Conservation (phyloP, 768 basidiomycete genomes). For the Tricholomella constricta region DNA sequence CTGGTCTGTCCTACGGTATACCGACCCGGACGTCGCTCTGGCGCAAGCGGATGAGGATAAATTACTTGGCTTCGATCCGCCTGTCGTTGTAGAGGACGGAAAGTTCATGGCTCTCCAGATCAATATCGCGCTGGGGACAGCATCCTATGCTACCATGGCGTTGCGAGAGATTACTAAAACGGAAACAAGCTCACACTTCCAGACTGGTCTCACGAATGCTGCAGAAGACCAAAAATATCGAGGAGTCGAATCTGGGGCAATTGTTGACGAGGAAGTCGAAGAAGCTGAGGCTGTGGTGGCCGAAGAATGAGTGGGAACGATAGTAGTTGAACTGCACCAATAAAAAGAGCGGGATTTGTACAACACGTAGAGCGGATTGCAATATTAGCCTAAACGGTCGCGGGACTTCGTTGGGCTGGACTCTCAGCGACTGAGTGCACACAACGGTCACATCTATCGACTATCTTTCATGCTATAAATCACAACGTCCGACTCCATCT, state of each 20-base stretch:
- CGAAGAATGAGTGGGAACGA: slow-evolving; percentile 4
- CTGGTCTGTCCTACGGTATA: slow-evolving; percentile 85
- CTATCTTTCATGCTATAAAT: slow-evolving; percentile 8
- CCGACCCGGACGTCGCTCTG: slow-evolving; percentile 89
- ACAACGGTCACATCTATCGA: background rate
- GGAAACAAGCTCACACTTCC: slow-evolving; percentile 91
- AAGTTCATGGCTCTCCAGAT: slow-evolving; percentile 90
- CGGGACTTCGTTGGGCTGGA: background rate
- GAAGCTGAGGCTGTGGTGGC: slow-evolving; percentile 16
- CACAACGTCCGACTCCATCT: background rate
- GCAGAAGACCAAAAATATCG: slow-evolving; percentile 85
- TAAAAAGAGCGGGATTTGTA: background rate
- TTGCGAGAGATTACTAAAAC: slow-evolving; percentile 93
- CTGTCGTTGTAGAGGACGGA: slow-evolving; percentile 66
- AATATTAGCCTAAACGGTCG: background rate
- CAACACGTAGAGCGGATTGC: background rate
- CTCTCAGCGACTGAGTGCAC: background rate
- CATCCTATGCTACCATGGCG: slow-evolving; percentile 98
- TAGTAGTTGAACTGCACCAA: background rate
- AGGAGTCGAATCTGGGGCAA: slow-evolving; percentile 44
- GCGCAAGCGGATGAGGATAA: slow-evolving; percentile 96
- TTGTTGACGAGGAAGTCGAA: slow-evolving; percentile 31
- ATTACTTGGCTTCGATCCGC: slow-evolving; percentile 78
- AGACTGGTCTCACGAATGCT: slow-evolving; percentile 72
- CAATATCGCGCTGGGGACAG: slow-evolving; percentile 80